These are phyloP conservation scores for Candida railenensis DNA, from an alignment of 805 yeast species.

Conservation along the genomic window DNA sequence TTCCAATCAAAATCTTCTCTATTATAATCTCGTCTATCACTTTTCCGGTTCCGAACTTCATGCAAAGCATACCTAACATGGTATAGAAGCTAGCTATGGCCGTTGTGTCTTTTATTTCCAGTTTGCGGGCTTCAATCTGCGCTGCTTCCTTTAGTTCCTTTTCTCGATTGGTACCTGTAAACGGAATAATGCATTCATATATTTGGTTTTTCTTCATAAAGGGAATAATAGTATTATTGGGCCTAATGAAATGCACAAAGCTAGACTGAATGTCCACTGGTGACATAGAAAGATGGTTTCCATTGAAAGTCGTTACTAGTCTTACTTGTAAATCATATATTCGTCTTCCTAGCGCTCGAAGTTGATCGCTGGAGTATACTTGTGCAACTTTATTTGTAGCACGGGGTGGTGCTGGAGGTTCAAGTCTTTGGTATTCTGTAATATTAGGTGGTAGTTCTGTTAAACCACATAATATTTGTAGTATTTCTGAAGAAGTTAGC, in stretches of 20 bases:
- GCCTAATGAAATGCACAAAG: constrained; percentile 19
- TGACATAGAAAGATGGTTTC: constrained; percentile 28
- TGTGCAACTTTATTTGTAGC: constrained; percentile 4
- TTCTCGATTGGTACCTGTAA: constrained; percentile 23
- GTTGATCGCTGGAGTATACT: constrained; percentile 15
- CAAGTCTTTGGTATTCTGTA: constrained; percentile 2
- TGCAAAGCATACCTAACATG: constrained; percentile 32
- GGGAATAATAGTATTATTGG: constrained; percentile 17
- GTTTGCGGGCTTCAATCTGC: constrained; percentile 10
- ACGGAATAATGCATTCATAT: constrained; percentile 29
- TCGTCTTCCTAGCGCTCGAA: constrained; percentile 27
- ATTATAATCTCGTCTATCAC: constrained; percentile 19
- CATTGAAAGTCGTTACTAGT: constrained; percentile 26
- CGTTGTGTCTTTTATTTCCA: constrained; percentile 18
- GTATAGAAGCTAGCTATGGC: constrained; percentile 38
- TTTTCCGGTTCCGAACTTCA: constrained; percentile 25
- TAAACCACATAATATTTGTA: constrained; percentile 28
- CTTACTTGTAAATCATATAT: constrained; percentile 21
- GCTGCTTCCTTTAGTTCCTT: not conserved
- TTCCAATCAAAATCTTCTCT: constrained; percentile 26
- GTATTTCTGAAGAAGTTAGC: constrained; percentile 23
- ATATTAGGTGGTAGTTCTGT: constrained; percentile 16
- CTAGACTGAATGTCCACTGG: constrained; percentile 24
- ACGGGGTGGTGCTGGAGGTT: not conserved
- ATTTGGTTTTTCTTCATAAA: constrained; percentile 33